Percentiles rank a stretch among this genome's conserved stretches.
phyloP scores from a whole-genome alignment of 2,329 filamentous ascomycete species.

The Hymenoscyphus scutula region DNA sequence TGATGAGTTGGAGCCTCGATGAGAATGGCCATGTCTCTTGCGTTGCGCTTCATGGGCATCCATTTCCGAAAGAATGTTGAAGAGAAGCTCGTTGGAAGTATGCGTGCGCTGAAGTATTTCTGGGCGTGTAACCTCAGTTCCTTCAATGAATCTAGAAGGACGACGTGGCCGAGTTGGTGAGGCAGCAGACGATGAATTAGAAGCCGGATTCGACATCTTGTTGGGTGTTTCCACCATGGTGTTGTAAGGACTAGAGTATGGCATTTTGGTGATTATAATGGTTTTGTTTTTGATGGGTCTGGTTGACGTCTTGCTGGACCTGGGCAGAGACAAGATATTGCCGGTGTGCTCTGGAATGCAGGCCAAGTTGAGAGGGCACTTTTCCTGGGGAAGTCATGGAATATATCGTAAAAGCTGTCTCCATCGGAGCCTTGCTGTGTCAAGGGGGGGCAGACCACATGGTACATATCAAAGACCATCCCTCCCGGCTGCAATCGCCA shows the following conservation, averaged over 20 bases:
- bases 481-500: neutral
- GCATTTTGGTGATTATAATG: neutral
- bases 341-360: neutral
- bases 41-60: conserved; percentile 21
- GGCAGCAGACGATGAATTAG: neutral
- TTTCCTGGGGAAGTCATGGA: neutral
- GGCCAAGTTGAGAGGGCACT: neutral
- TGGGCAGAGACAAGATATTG: neutral
- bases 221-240: neutral
- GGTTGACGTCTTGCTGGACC: neutral
- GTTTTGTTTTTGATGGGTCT: neutral
- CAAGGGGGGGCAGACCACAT: neutral
- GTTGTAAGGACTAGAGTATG: neutral
- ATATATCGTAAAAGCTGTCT: neutral
- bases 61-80: conserved; percentile 24
- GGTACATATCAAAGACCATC: neutral
- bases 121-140: conserved; percentile 8
- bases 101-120: conserved; percentile 16
- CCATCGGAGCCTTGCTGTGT: neutral
- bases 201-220: neutral
- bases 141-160: conserved; percentile 19
- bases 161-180: conserved; percentile 12
- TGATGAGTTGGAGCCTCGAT: conserved; percentile 19
- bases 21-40: conserved; percentile 4
- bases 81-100: conserved; percentile 17